Evolutionary conservation across 441 rosid species (phyloP).

Genomic region (Erodium moschatum): DNA sequence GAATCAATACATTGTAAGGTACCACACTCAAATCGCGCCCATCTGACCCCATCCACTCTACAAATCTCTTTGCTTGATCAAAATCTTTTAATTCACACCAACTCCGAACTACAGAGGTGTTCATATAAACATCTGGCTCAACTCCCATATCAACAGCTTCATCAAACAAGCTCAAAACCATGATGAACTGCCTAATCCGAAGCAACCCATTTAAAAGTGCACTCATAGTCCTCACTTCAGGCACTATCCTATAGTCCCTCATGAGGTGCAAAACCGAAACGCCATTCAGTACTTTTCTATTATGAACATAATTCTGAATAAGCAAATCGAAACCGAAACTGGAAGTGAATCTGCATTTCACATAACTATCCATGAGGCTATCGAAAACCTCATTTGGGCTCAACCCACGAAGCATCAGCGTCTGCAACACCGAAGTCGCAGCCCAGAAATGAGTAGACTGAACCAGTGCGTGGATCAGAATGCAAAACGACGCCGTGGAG

Average conservation of each 20-base stretch:
- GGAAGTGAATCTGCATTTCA: constrained; percentile 37
- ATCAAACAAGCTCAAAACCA: constrained; percentile 50
- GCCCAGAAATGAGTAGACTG: constrained; percentile 59
- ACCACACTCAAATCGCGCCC: constrained; percentile 50
- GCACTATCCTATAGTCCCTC: constrained; percentile 46
- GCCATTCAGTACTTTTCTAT: constrained; percentile 47
- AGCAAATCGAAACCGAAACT: constrained; percentile 68
- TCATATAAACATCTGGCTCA: constrained; percentile 45
- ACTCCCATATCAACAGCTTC: constrained; percentile 40
- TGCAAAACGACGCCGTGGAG: constrained; percentile 62
- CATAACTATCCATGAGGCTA: constrained; percentile 35
- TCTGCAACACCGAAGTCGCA: constrained; percentile 75
- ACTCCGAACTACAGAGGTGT: constrained; percentile 49
- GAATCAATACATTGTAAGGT: constrained; percentile 62
- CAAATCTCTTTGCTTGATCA: constrained; percentile 46
- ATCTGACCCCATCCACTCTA: constrained; percentile 40
- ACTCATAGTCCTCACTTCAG: constrained; percentile 62
- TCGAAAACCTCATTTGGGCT: constrained; percentile 50
- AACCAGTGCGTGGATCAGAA: constrained; percentile 59
- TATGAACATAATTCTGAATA: constrained; percentile 60
- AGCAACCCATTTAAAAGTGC: constrained; percentile 52
- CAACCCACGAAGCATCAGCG: constrained; percentile 53
- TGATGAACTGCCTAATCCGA: constrained; percentile 42
- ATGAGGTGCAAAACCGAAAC: constrained; percentile 45
- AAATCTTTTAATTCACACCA: constrained; percentile 63